A percentile compares a stretch with the other conserved stretches of the same genome.
Conservation (phyloP, 2,329 filamentous ascomycete species). For the Rosellinia necatrix region DNA sequence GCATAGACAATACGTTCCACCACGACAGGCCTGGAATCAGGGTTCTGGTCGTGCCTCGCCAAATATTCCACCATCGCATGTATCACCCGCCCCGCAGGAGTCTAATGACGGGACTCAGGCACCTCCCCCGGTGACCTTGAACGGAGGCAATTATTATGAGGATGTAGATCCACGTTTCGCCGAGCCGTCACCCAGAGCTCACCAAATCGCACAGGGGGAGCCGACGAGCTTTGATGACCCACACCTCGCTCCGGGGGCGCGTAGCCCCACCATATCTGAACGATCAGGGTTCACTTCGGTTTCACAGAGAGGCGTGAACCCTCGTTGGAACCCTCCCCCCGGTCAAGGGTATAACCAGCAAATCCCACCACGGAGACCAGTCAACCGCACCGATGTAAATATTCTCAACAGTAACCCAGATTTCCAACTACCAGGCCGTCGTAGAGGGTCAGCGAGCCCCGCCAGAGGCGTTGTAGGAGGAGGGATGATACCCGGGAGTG, state of each 20-base stretch:
- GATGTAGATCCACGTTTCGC: conserved; percentile 90
- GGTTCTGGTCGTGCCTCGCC: conserved; percentile 51
- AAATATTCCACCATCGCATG: conserved; percentile 50
- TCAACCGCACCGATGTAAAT: conserved; percentile 69
- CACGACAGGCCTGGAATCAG: conserved; percentile 61
- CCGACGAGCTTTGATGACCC: conserved; percentile 65
- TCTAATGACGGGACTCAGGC: conserved; percentile 43
- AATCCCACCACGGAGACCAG: conserved; percentile 50
- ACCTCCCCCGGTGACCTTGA: conserved; percentile 36
- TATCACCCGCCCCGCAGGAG: conserved; percentile 43
- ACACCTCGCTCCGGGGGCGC: conserved; percentile 57
- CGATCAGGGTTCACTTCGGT: conserved; percentile 88
- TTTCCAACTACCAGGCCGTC: conserved; percentile 69
- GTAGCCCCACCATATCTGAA: conserved; percentile 79
- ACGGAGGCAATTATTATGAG: conserved; percentile 74
- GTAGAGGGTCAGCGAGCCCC: conserved; percentile 35
- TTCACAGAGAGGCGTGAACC: conserved; percentile 85
- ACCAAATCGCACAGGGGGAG: conserved; percentile 36
- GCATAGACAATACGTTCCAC: conserved; percentile 58
- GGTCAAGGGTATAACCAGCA: conserved; percentile 49
- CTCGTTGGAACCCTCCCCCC: conserved; percentile 74
- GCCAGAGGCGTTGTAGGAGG: conserved; percentile 36
- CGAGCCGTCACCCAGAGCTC: conserved; percentile 43
- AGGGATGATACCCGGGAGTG: conserved; percentile 58
- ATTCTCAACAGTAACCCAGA: conserved; percentile 82